Evolutionary conservation across 2,329 filamentous ascomycete species (phyloP).

Genomic region (Ascochyta koolunga): DNA sequence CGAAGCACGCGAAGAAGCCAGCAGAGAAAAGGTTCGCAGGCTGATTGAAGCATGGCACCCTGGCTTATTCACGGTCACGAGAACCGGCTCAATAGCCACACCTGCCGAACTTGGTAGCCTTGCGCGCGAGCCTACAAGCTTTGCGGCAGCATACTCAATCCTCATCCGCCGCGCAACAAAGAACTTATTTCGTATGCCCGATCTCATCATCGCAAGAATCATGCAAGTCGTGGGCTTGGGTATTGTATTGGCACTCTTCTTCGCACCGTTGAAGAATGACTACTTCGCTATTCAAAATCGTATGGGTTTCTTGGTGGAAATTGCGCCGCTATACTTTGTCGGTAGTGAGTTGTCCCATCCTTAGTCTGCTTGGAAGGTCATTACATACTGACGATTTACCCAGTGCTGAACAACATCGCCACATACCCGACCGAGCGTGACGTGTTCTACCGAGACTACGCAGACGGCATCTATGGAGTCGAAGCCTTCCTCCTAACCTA

Average conservation of each 20-base stretch:
- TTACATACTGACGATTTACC: background rate
- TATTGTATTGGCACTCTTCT: constrained; percentile 56
- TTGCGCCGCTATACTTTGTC: constrained; percentile 74
- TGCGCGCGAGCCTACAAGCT: constrained; percentile 66
- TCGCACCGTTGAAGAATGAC: constrained; percentile 71
- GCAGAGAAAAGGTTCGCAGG: constrained; percentile 64
- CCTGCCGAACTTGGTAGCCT: constrained; percentile 76
- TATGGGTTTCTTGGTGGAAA: constrained; percentile 74
- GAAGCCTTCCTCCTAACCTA: constrained; percentile 75
- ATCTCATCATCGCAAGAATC: constrained; percentile 43
- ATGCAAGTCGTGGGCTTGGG: constrained; percentile 49
- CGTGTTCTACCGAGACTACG: constrained; percentile 78
- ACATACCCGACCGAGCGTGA: constrained; percentile 75
- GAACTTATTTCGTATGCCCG: constrained; percentile 58
- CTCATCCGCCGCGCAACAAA: constrained; percentile 70
- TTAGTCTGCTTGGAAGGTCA: background rate
- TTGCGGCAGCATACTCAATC: constrained; percentile 68
- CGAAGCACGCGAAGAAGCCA: constrained; percentile 65
- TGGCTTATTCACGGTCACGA: constrained; percentile 32
- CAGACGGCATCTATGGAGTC: constrained; percentile 73
- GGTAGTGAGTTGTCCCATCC: constrained; percentile 55
- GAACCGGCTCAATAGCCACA: constrained; percentile 58
- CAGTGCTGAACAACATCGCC: constrained; percentile 76
- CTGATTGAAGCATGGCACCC: constrained; percentile 66
- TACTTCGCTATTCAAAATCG: constrained; percentile 75